phyloP scores from a whole-genome alignment of 805 yeast species.

The Suhomyces pyralidae region DNA sequence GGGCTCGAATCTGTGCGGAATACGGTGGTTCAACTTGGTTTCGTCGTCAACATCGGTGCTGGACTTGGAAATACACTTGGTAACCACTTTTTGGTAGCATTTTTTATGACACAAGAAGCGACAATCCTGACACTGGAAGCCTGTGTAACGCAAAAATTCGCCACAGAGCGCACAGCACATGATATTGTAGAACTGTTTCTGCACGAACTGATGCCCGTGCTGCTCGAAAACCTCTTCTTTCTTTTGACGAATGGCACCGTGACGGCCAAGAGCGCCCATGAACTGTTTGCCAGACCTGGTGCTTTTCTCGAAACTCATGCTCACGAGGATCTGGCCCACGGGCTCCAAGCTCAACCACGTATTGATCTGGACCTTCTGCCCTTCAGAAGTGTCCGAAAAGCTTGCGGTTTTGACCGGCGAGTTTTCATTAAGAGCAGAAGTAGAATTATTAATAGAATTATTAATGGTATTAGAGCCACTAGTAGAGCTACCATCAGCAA shows the following conservation, averaged over 20 bases:
- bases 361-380: constrained; percentile 47
- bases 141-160: constrained; percentile 85
- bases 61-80: constrained; percentile 78
- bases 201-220: constrained; percentile 96
- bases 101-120: constrained; percentile 76
- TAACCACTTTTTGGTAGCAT: constrained; percentile 76
- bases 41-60: constrained; percentile 71
- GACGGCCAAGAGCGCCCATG: constrained; percentile 64
- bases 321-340: constrained; percentile 80
- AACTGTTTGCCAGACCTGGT: constrained; percentile 36
- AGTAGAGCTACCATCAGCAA: constrained; percentile 13
- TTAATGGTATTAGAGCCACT: not conserved
- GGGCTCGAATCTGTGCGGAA: constrained; percentile 96
- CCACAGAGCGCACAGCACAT: constrained; percentile 98
- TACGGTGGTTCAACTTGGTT: constrained; percentile 86
- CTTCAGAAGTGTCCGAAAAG: constrained; percentile 2
- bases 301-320: constrained; percentile 73
- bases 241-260: constrained; percentile 95
- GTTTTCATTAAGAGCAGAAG: not conserved
- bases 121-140: constrained; percentile 84
- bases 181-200: constrained; percentile 89
- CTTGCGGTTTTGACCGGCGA: not conserved
- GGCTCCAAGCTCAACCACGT: constrained; percentile 94
- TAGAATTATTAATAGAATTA: not conserved
- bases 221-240: constrained; percentile 89